phyloP scores from a whole-genome alignment of 176 grass and related monocot genomes.

The Pontederia crassipes region DNA sequence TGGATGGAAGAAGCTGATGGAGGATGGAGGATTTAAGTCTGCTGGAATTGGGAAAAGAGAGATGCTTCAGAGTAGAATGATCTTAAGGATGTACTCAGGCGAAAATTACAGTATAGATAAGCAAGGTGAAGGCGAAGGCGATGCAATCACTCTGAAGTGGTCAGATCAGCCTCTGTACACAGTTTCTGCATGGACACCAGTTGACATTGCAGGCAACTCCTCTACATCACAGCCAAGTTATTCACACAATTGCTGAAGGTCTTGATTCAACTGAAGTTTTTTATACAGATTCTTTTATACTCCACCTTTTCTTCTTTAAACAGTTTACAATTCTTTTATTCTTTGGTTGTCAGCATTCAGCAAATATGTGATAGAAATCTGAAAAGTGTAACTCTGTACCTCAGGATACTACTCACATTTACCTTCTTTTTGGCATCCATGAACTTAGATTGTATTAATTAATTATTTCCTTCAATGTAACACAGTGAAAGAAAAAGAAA shows the following conservation, averaged over 20 bases:
- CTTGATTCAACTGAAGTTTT: background rate
- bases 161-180: constrained; percentile 64
- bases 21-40: constrained; percentile 58
- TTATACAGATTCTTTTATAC: constrained; percentile 1
- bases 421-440: background rate
- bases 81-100: constrained; percentile 60
- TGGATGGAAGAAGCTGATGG: constrained; percentile 54
- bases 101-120: constrained; percentile 50
- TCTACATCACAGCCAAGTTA: constrained; percentile 28
- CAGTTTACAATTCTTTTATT: constrained; percentile 3
- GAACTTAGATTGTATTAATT: background rate
- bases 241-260: background rate
- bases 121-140: constrained; percentile 39
- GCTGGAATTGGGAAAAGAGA: constrained; percentile 63
- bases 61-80: constrained; percentile 67
- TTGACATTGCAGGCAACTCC: constrained; percentile 38
- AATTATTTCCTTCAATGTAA: constrained; percentile 2
- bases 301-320: background rate
- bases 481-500: background rate
- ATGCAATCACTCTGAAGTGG: constrained; percentile 80
- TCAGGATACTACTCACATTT: background rate
- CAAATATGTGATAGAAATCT: background rate
- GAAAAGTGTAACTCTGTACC: background rate
- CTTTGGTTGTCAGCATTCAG: background rate
- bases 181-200: constrained; percentile 57